phyloP scores from a whole-genome alignment of 2,329 filamentous ascomycete genomes.

The Aschersonia sp. region DNA sequence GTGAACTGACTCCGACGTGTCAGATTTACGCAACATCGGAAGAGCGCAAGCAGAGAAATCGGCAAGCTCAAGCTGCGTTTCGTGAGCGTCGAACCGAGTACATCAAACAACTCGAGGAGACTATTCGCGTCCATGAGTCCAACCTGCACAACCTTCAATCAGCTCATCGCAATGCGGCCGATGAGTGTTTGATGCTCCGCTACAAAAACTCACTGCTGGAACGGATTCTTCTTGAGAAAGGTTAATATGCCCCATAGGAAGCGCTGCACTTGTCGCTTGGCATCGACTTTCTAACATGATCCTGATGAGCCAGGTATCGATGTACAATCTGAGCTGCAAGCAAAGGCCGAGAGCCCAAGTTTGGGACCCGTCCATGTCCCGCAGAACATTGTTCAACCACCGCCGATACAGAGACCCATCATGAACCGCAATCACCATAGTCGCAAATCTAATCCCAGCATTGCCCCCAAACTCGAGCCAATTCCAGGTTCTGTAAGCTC shows the following conservation, averaged over 20 bases:
- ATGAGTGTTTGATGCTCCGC: conserved; percentile 94
- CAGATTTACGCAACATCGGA: conserved; percentile 98
- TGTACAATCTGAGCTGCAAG: conserved; percentile 86
- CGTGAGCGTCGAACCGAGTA: conserved; percentile 95
- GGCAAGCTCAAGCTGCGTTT: conserved; percentile 94
- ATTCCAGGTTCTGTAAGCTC: conserved; percentile 26
- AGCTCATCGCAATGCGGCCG: conserved; percentile 83
- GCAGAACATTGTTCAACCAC: conserved; percentile 55
- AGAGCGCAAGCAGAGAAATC: conserved; percentile 92
- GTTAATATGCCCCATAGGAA: conserved; percentile 25
- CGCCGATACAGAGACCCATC: conserved; percentile 66
- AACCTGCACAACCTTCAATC: conserved; percentile 85
- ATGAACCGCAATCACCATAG: conserved; percentile 68
- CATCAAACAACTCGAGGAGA: conserved; percentile 96
- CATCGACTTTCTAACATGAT: not conserved
- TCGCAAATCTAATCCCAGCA: conserved; percentile 56
- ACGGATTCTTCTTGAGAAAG: conserved; percentile 90
- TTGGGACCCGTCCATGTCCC: conserved; percentile 54
- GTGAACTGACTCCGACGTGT: conserved; percentile 5
- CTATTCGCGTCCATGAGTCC: conserved; percentile 93
- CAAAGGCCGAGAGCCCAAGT: conserved; percentile 80
- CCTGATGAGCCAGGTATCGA: conserved; percentile 58
- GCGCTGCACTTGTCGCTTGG: not conserved
- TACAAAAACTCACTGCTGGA: conserved; percentile 98
- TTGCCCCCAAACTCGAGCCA: conserved; percentile 59